phyloP scores from a whole-genome alignment of 208 protist genomes.

The Wallacemonas sp. region DNA sequence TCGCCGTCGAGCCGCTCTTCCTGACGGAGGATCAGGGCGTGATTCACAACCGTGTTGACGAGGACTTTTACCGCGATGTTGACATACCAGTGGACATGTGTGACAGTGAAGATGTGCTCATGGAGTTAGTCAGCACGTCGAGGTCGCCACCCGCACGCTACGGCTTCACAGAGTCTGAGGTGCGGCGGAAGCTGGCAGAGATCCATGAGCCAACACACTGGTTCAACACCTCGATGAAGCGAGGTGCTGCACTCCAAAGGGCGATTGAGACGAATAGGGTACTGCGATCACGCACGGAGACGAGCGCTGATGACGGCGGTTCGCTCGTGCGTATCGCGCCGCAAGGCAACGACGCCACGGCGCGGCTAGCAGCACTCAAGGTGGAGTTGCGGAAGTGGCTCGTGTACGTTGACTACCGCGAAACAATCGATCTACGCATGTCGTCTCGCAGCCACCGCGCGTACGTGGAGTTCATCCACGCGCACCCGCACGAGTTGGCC shows the following conservation, averaged over 20 bases:
- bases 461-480: not conserved
- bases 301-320: too few species aligned
- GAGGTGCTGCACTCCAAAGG: too few species aligned
- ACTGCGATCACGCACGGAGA: too few species aligned
- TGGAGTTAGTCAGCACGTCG: not conserved
- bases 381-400: not conserved
- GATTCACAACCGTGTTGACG: not conserved
- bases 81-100: not conserved
- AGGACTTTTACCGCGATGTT: not conserved
- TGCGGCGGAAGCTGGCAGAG: too few species aligned
- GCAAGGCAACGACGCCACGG: not conserved
- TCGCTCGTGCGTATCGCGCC: too few species aligned
- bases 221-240: too few species aligned
- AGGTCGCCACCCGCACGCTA: too few species aligned
- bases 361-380: not conserved
- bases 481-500: not conserved
- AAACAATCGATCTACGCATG: not conserved
- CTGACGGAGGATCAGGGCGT: not conserved
- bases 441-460: not conserved
- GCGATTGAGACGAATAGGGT: too few species aligned
- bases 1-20: conserved; percentile 4
- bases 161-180: too few species aligned
- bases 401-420: conserved; percentile 5
- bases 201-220: too few species aligned
- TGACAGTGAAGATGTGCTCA: not conserved